Base-by-base conservation (phyloP, 345 rosid genomes). In the Eutrema heterophyllum region DNA sequence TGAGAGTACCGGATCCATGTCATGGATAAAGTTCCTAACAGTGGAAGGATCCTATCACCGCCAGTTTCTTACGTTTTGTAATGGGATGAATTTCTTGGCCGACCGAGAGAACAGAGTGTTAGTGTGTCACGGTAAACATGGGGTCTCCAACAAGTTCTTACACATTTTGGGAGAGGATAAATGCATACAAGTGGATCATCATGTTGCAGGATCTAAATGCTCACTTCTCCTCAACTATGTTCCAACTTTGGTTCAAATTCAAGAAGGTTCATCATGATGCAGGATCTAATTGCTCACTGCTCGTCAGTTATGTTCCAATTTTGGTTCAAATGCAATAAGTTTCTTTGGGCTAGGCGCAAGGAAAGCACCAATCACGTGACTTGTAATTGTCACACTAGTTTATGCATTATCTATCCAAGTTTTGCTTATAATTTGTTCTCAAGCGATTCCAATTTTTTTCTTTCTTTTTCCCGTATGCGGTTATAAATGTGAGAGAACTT, bases 171-270 rank as follows among this genome's bases (percentile, higher is more conserved):
- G 15, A 16, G 29, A 64, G 39, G 53, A 3, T 44, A 30, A 11
- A 64, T 9, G 5, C 54, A 11, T 30, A 49, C 30, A 33, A 16
- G 6, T 46, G 43, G 18, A 7, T 7, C 57, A 46, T 29, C 18
- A 21, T 38, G 39, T 0, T 24, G 71, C 26, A 24, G 5, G 11
- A 5, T 26, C 15, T 67, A 7, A 2, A 1, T 14, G 6, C 38
- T 24, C 71, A 39, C 15, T 15, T 26, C 12, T 67, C 36, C 3
- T 67, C 15, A 38, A 26, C 9, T 67, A 51, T 38, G 29, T 67
- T 50, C 70, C 70, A 50, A 38, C 59, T 50, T 66, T 50, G 9
- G 46, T 36, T 66, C 58, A 36, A 66, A 50, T 66, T 7, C 36
- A 30, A 9, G 8, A 24, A 49, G 24, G 46, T 38, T 18, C 14